Evolutionary conservation across 2,329 filamentous ascomycete genomes (phyloP), one percentile per base, ranked within the genome.

Genomic region (Camptophora hylomeconis): DNA sequence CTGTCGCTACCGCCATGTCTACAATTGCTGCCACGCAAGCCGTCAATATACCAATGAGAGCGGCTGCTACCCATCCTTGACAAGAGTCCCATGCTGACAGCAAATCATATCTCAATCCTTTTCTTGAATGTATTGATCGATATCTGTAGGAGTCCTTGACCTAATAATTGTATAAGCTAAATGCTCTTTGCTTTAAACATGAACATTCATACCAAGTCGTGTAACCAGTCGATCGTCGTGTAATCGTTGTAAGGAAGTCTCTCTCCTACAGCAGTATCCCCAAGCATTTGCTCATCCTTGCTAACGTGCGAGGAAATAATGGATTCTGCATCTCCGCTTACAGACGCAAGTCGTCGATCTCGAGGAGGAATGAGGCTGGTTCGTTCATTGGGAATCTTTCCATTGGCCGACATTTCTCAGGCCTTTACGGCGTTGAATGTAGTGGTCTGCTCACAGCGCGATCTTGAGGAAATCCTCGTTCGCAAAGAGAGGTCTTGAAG

Each of bases 181-280:
- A n/a, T n/a, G n/a, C n/a, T n/a, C n/a, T 6, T 9, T 9, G 12
- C 10, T 8, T 11, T 12, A 25, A 8, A 12, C 9, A 24, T 16
- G 10, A 20, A 12, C 20, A n/a, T 5, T 26, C 37, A 16, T 45
- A 67, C 64, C 32, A 74, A 47, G 40, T 71, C 67, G 45, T 71
- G 69, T 7, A 74, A 53, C 68, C 68, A 74, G 47, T 75, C 69
- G 33, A 73, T 72, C 1, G 68, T 71, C 5, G 63, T 67, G 39
- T 75, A 74, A 38, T 72, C 64, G 42, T 70, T 72, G 44, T 74
- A 75, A 1, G 67, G 63, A 12, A 72, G 46, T 28, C 67, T 51
- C 43, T 73, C 69, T 22, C 67, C 67, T 7, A 68, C 52, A 2
- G 62, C 52, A 14, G 57, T 62, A 3, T 50, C 49, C 5, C 43